Evolutionary conservation across 768 basidiomycete species (phyloP), one percentile per base, ranked within the genome.

Genomic region (Termitomyces eurrhizus): DNA sequence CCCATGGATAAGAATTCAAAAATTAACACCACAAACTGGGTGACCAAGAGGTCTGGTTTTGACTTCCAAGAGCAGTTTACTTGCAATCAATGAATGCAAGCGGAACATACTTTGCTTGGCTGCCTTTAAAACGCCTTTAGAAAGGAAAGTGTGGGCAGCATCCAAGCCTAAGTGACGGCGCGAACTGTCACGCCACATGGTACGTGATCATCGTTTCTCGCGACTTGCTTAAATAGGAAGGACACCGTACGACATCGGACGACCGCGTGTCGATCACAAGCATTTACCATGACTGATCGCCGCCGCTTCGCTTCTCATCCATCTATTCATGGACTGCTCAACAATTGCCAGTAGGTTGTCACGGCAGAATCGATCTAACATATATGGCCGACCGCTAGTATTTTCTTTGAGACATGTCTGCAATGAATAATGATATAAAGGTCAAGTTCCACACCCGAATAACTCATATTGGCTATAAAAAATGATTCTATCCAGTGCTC

Each of bases 111-210:
- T 44, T 44, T 11, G 42, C 14, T 39, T 5, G 37, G 39, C 16
- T 16, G 29, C 29, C 29, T 29, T 4, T 3, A 2, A 29, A 29
- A 29, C 29, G 36, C 11, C 24, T 9, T 48, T 12, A 3, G 16
- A 48, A 48, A 14, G 14, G 26, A 29, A 29, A 36, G 50, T 9
- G 6, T 4, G 4, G 21, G 3, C 7, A 45, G 18, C 6, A 26
- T 12, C 29, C 4, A 24, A 46, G 24, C 4, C 9, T n/a, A n/a
- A 21, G 11, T 21, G 46, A 29, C 4, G 21, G 52, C 36, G 21
- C 52, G 36, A 41, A 37, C 26, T 54, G 52, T 54, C 52, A 54
- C 52, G 39, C 26, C 52, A 54, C 52, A 39, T 54, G 52, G 16
- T 18, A 18, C 13, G 52, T 52, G 33, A 52, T 36, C 13, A 35